Percentiles rank a stretch among this genome's conserved stretches.
Conservation (phyloP, 768 basidiomycete species). For the Cyclocybe aegerita region DNA sequence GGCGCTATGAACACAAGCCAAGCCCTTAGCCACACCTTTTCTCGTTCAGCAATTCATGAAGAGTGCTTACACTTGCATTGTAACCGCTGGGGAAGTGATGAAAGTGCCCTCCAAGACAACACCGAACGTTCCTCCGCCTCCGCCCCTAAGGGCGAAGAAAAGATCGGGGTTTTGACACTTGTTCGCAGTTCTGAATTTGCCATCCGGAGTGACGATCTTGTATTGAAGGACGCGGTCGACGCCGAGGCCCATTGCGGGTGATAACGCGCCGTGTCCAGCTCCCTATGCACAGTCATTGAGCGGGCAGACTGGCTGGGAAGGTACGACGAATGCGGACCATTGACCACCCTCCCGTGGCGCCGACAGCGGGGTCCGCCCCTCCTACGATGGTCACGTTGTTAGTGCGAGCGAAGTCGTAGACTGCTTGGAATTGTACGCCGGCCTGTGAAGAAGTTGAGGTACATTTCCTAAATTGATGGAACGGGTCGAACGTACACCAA, state of each 20-base stretch:
- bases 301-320: background rate
- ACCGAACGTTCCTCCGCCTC: conserved; percentile 40
- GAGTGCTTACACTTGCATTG: conserved; percentile 14
- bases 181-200: conserved; percentile 37
- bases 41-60: background rate
- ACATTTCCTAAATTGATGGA: background rate
- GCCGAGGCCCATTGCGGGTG: conserved; percentile 14
- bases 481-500: conserved; percentile 16
- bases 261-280: conserved; percentile 16
- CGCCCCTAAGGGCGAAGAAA: conserved; percentile 47
- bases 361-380: conserved; percentile 18
- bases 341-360: conserved; percentile 20
- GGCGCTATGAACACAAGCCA: too few relatives aligned
- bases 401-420: conserved; percentile 11
- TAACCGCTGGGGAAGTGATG: conserved; percentile 12
- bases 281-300: conserved; percentile 4
- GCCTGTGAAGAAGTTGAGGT: conserved; percentile 1
- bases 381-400: conserved; percentile 17
- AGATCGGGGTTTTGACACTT: conserved; percentile 41
- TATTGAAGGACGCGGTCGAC: conserved; percentile 21
- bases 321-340: conserved; percentile 9
- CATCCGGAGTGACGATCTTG: conserved; percentile 43
- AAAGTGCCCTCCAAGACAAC: conserved; percentile 28
- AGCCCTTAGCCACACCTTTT: too few relatives aligned
- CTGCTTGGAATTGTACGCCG: conserved; percentile 13